These are phyloP conservation scores for Biscutella auriculata DNA, from an alignment of 441 rosid species.

Conservation along the genomic window DNA sequence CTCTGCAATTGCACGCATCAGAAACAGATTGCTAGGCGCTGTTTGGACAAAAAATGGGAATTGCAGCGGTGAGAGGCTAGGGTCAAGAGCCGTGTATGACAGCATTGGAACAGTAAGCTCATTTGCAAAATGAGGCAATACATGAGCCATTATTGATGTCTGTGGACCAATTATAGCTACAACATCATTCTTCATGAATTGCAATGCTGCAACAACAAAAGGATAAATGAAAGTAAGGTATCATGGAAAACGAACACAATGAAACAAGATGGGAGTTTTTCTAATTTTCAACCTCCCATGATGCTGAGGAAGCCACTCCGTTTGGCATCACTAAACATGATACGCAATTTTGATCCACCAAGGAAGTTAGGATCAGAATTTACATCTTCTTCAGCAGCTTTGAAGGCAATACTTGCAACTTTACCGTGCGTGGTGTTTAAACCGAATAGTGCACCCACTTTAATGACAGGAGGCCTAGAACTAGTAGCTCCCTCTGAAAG, in stretches of 20 bases:
- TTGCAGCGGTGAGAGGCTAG: slow-evolving; percentile 64
- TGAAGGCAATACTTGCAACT: slow-evolving; percentile 48
- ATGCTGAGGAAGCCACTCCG: slow-evolving; percentile 68
- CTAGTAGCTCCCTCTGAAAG: slow-evolving; percentile 28
- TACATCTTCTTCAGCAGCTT: slow-evolving; percentile 70
- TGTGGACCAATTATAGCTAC: slow-evolving; percentile 94
- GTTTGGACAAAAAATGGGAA: slow-evolving; percentile 78
- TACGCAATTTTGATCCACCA: slow-evolving; percentile 47
- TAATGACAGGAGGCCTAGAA: slow-evolving; percentile 30
- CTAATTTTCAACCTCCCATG: slow-evolving; percentile 44
- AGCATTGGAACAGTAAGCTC: slow-evolving; percentile 72
- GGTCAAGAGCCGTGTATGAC: slow-evolving; percentile 82
- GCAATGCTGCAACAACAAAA: slow-evolving; percentile 47
- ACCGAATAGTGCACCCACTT: slow-evolving; percentile 64
- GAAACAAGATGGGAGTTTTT: slow-evolving; percentile 1
- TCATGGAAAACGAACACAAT: neutral
- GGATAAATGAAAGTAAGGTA: neutral
- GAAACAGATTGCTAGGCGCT: slow-evolving; percentile 67
- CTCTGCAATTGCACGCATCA: slow-evolving; percentile 75
- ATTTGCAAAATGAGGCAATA: slow-evolving; percentile 63
- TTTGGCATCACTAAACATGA: slow-evolving; percentile 50
- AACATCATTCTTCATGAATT: slow-evolving; percentile 74
- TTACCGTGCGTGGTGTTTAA: slow-evolving; percentile 35
- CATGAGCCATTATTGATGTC: slow-evolving; percentile 67
- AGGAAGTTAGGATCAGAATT: slow-evolving; percentile 64